Base-by-base conservation (phyloP, 306 rosid species). In the Rosa rugosa region DNA sequence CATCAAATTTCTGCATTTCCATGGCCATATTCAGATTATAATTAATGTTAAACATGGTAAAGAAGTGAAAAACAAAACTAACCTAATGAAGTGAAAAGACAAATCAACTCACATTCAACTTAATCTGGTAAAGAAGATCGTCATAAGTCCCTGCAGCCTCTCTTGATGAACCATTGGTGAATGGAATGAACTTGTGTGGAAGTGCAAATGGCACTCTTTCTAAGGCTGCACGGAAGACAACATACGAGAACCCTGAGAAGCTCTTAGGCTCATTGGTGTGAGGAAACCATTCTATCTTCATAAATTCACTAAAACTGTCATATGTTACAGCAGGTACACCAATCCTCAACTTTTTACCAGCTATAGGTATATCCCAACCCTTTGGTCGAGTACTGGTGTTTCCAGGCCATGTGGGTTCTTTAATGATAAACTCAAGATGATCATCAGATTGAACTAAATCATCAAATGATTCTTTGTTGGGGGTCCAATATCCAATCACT, bases 381-480 rank as follows among this genome's bases (percentile, higher is more conserved):
- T 73, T 83, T 34, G 88, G 86, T 51, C 63, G 75, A 7, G 40
- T 53, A 46, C 11, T 69, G 27, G 84, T 80, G 18, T 78, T 53
- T 25, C 89, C 89, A 5, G 91, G 91, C 89, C 91, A 87, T 76
- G 60, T 10, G 73, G 83, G 70, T 62, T 65, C 56, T 77, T 75
- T 13, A 84, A 64, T 60, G 38, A 63, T 31, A 63, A 31, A 14
- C 0, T 31, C 20, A 62, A 18, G 0, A 27, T 44, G 75, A 42
- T 59, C 53, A 8, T 5, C 51, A 18, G 50, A 59, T 0, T 20
- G 17, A 27, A 47, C 8, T 36, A 67, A 38, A 20, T 18, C 49
- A 40, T 67, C 14, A 27, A 27, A 27, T 27, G 31, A 54, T 41
- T 81, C 85, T 11, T n/a, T 74, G 42, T 72, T 13, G 17, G 70